phyloP scores from a whole-genome alignment of 2,329 filamentous ascomycete species.

The Alternaria gaisen region DNA sequence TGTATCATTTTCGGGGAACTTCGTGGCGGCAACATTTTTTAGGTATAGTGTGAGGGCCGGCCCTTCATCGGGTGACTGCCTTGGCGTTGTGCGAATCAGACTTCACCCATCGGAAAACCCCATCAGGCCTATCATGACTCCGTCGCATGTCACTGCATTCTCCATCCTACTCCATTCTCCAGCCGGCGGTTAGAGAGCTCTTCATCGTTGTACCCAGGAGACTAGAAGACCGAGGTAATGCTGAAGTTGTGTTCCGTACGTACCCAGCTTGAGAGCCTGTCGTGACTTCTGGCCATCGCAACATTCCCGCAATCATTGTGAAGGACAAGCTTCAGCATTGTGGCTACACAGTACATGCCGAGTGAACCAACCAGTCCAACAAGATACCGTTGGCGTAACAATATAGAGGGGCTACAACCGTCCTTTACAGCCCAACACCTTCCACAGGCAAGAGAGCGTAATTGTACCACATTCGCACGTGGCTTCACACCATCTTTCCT shows the following conservation, averaged over 20 bases:
- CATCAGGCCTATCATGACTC: constrained; percentile 7
- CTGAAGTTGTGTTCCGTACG: not conserved
- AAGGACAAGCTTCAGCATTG: not conserved
- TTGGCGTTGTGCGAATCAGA: constrained; percentile 23
- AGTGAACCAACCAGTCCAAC: not conserved
- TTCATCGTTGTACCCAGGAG: not conserved
- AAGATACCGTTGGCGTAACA: not conserved
- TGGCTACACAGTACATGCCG: not conserved
- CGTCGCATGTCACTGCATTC: not conserved
- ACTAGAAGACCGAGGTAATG: not conserved
- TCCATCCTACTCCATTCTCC: not conserved
- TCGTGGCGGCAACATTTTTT: constrained; percentile 24
- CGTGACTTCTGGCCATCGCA: not conserved
- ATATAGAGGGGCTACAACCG: not conserved
- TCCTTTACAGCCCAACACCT: not conserved
- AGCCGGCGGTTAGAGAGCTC: not conserved
- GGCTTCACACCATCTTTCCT: not conserved
- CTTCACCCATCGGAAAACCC: constrained; percentile 11
- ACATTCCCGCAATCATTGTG: not conserved
- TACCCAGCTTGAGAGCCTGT: not conserved
- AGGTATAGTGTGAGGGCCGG: constrained; percentile 33
- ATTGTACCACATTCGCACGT: not conserved
- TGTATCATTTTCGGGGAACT: constrained; percentile 21
- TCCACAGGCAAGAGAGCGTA: not conserved
- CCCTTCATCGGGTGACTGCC: constrained; percentile 32